phyloP scores from a whole-genome alignment of 257 asterid genomes.

The Capsicum pubescens region DNA sequence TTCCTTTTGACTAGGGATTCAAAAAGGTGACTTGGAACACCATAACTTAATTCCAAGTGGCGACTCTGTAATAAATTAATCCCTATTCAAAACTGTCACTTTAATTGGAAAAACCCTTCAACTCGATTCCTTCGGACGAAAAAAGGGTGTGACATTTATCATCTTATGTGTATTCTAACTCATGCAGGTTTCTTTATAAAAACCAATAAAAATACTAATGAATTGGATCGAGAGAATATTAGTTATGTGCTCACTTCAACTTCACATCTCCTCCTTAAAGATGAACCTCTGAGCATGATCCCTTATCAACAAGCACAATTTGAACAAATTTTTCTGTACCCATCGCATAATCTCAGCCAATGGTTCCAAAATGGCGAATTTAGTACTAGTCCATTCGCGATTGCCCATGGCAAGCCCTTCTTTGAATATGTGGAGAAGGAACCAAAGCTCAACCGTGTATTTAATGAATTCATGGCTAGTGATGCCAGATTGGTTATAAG shows the following conservation, averaged over 20 bases:
- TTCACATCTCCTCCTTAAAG: conserved; percentile 24
- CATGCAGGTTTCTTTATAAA: conserved; percentile 14
- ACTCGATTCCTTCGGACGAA: too few relatives aligned
- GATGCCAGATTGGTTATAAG: conserved; percentile 12
- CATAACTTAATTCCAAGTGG: too few relatives aligned
- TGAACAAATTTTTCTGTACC: neutral
- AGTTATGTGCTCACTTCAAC: neutral
- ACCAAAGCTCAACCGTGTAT: neutral
- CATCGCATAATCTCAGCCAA: neutral
- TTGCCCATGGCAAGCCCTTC: neutral
- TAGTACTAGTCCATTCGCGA: conserved; percentile 12
- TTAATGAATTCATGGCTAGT: conserved; percentile 32
- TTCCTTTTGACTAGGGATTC: too few relatives aligned
- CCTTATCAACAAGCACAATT: neutral
- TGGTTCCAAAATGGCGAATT: neutral
- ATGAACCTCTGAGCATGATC: conserved; percentile 19
- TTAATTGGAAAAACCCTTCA: too few relatives aligned
- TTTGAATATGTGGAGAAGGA: neutral
- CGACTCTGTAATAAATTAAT: too few relatives aligned
- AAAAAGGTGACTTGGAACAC: too few relatives aligned
- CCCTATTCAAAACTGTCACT: too few relatives aligned
- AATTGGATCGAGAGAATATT: too few relatives aligned
- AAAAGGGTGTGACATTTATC: neutral
- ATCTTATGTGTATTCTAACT: conserved; percentile 32
- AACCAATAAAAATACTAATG: neutral